phyloP scores from a whole-genome alignment of 768 basidiomycete species.

The Tricholomella constricta region DNA sequence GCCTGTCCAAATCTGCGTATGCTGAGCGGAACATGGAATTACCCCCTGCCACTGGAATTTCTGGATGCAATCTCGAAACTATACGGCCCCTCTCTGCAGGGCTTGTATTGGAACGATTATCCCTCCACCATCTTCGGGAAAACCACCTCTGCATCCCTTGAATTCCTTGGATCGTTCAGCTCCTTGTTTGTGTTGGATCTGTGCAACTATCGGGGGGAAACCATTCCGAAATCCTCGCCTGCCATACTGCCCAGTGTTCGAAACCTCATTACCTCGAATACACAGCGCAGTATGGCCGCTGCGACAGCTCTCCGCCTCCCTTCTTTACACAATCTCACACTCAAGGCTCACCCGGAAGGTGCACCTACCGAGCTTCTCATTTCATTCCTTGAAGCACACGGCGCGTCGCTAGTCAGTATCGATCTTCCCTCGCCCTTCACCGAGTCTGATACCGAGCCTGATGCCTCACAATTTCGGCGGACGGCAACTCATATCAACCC shows the following conservation, averaged over 20 bases:
- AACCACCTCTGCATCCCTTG: conserved; percentile 29
- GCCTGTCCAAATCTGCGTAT: conserved; percentile 46
- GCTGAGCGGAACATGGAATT: conserved; percentile 50
- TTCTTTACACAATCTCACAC: conserved; percentile 41
- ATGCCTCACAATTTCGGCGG: conserved; percentile 24
- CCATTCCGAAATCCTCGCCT: conserved; percentile 18
- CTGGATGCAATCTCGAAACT: conserved; percentile 40
- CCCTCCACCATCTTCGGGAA: conserved; percentile 13
- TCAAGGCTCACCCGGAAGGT: conserved; percentile 32
- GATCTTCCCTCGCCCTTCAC: conserved; percentile 41
- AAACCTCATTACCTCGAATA: conserved; percentile 45
- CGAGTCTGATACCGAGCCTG: conserved; percentile 36
- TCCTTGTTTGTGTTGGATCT: conserved; percentile 48
- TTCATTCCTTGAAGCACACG: conserved; percentile 44
- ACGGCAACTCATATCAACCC: conserved; percentile 37
- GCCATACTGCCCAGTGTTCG: conserved; percentile 43
- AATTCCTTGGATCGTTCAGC: conserved; percentile 42
- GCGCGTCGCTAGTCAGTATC: conserved; percentile 37
- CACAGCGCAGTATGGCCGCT: conserved; percentile 34
- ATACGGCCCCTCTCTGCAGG: conserved; percentile 42
- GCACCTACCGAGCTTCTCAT: conserved; percentile 26
- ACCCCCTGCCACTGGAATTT: conserved; percentile 45
- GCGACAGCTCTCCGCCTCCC: conserved; percentile 45
- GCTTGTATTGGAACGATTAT: conserved; percentile 47
- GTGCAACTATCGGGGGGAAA: conserved; percentile 38